These are phyloP conservation scores for Aphanomyces stellatus DNA, from an alignment of 352 stramenopile species.

Conservation along the genomic window DNA sequence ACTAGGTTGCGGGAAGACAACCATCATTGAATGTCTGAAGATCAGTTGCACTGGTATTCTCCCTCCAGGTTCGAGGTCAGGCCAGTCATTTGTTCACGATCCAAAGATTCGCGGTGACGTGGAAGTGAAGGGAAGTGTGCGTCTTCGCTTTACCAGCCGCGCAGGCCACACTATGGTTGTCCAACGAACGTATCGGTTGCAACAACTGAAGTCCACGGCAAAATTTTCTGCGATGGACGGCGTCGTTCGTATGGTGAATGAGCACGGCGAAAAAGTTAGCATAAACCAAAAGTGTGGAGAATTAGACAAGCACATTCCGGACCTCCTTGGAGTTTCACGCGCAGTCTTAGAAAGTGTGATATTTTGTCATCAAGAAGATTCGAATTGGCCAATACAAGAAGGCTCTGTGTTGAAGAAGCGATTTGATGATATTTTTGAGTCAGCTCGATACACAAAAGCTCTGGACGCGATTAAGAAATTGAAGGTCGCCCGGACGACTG, in stretches of 20 bases:
- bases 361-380: constrained; percentile 99
- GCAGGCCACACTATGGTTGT: constrained; percentile 83
- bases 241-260: constrained; percentile 85
- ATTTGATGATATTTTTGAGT: constrained; percentile 99
- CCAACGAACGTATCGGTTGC: constrained; percentile 91
- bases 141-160: constrained; percentile 90
- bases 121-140: constrained; percentile 86
- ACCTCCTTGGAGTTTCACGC: constrained; percentile 94
- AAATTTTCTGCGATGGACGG: constrained; percentile 97
- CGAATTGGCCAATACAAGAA: constrained; percentile 96
- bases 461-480: constrained; percentile 94
- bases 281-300: constrained; percentile 94
- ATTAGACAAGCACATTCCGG: constrained; percentile 89
- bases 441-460: constrained; percentile 96
- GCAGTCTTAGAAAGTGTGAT: constrained; percentile 99
- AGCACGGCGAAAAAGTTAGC: constrained; percentile 85
- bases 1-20: constrained; percentile 95
- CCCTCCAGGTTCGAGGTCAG: constrained; percentile 82
- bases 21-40: constrained; percentile 99
- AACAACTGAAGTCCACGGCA: constrained; percentile 84
- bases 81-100: constrained; percentile 96
- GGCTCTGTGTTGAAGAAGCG: constrained; percentile 97
- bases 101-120: constrained; percentile 87
- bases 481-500: constrained; percentile 70
- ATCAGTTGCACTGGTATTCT: constrained; percentile 92